A percentile compares a stretch with the other conserved stretches of the same genome.
phyloP scores from a whole-genome alignment of 2,329 filamentous ascomycete genomes.

The Pestalotiopsis sp. region DNA sequence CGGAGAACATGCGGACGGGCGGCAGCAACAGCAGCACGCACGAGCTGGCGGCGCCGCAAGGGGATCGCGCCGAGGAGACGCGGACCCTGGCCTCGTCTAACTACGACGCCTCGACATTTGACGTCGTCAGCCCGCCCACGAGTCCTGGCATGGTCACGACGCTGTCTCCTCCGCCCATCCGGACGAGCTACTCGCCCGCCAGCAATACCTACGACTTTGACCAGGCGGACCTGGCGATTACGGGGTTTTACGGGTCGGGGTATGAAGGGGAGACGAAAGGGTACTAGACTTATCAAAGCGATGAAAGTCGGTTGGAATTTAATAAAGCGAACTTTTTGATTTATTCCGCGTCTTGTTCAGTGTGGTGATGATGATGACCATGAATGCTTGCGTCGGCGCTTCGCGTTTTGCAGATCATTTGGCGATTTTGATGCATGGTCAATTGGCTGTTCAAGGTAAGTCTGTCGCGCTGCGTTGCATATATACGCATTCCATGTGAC shows the following conservation, averaged over 20 bases:
- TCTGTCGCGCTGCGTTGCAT: too few species aligned
- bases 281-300: background rate
- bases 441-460: too few species aligned
- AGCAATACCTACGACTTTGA: background rate
- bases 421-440: too few species aligned
- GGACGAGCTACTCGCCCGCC: background rate
- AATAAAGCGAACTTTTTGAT: background rate
- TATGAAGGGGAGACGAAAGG: background rate
- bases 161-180: background rate
- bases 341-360: background rate
- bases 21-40: background rate
- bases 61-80: background rate
- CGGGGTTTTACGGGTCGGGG: conserved; percentile 1
- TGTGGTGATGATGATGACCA: background rate
- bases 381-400: too few species aligned
- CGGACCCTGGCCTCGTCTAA: conserved; percentile 2
- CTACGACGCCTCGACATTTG: conserved; percentile 1
- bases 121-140: background rate
- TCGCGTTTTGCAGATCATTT: too few species aligned
- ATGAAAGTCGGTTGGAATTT: background rate
- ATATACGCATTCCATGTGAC: too few species aligned
- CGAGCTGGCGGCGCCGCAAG: background rate
- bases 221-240: conserved; percentile 2
- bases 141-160: background rate
- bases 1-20: background rate